These are phyloP conservation scores for Chytriomyces confervae DNA, from an alignment of 192 early-diverging fungal genomes.

Conservation along the genomic window DNA sequence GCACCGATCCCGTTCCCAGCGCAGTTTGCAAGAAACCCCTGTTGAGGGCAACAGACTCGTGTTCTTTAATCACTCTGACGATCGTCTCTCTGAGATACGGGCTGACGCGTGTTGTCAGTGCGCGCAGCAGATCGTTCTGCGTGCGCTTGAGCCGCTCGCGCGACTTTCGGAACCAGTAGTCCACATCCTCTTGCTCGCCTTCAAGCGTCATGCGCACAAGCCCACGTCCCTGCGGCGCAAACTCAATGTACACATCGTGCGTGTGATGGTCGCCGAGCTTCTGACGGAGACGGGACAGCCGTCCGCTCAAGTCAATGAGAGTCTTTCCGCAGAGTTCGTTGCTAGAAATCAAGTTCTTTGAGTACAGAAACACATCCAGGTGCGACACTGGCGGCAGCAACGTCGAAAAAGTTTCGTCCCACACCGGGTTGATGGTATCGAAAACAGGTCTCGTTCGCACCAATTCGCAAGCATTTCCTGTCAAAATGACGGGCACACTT, in stretches of 20 bases:
- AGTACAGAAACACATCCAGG: slow-evolving; percentile 54
- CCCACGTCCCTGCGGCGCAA: slow-evolving; percentile 64
- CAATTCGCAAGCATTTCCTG: slow-evolving; percentile 51
- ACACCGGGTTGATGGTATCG: slow-evolving; percentile 59
- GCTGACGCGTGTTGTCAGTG: slow-evolving; percentile 47
- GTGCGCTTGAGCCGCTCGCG: slow-evolving; percentile 59
- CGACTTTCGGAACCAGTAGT: slow-evolving; percentile 60
- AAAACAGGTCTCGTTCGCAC: slow-evolving; percentile 48
- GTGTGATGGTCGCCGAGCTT: slow-evolving; percentile 60
- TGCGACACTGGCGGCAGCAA: slow-evolving; percentile 58
- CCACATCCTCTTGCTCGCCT: slow-evolving; percentile 64
- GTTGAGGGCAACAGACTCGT: slow-evolving; percentile 57
- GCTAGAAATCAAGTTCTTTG: slow-evolving; percentile 52
- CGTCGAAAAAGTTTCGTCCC: slow-evolving; percentile 61
- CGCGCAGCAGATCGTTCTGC: slow-evolving; percentile 54
- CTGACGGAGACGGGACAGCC: slow-evolving; percentile 48
- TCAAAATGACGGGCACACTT: slow-evolving; percentile 34
- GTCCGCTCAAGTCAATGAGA: slow-evolving; percentile 48
- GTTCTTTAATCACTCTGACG: slow-evolving; percentile 52
- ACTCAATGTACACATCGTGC: slow-evolving; percentile 62
- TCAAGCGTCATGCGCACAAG: slow-evolving; percentile 60
- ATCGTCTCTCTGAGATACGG: slow-evolving; percentile 54
- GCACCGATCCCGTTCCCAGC: slow-evolving; percentile 5
- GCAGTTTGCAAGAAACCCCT: slow-evolving; percentile 51
- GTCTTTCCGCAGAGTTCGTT: slow-evolving; percentile 61